Conservation (phyloP, 148 eudicot species). For the Rhododendron ferrugineum region DNA sequence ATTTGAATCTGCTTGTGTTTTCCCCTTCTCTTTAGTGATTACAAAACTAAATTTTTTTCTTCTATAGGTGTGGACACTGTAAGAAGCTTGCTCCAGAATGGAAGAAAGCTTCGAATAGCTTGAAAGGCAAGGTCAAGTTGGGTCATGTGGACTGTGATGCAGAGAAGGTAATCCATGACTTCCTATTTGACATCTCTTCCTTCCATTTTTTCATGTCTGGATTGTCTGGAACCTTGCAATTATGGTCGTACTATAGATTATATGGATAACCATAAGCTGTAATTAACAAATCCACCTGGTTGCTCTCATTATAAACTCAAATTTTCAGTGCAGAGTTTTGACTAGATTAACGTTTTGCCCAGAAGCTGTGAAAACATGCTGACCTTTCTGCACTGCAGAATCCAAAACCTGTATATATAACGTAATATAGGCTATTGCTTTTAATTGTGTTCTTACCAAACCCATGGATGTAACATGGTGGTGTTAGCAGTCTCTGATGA, state of each 20-base stretch:
- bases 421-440: not conserved
- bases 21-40: not conserved
- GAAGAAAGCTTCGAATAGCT: conserved; percentile 88
- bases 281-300: not conserved
- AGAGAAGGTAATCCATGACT: conserved; percentile 57
- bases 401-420: not conserved
- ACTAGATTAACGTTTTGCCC: not conserved
- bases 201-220: conserved; percentile 3
- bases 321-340: not conserved
- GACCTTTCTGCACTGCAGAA: not conserved
- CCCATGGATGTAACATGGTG: conserved; percentile 18
- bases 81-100: conserved; percentile 99
- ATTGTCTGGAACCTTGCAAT: not conserved
- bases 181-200: not conserved
- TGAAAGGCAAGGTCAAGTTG: conserved; percentile 86
- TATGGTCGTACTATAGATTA: not conserved
- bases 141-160: conserved; percentile 95
- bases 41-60: not conserved
- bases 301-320: not conserved
- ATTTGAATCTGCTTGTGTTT: not conserved
- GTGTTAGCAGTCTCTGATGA: conserved; percentile 67
- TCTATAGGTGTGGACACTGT: conserved; percentile 91
- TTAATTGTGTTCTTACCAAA: not conserved
- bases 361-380: not conserved
- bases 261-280: not conserved